Percentiles rank a stretch among this genome's conserved stretches.
Conservation (phyloP, 441 rosid species). For the Erysimum pusillum region DNA sequence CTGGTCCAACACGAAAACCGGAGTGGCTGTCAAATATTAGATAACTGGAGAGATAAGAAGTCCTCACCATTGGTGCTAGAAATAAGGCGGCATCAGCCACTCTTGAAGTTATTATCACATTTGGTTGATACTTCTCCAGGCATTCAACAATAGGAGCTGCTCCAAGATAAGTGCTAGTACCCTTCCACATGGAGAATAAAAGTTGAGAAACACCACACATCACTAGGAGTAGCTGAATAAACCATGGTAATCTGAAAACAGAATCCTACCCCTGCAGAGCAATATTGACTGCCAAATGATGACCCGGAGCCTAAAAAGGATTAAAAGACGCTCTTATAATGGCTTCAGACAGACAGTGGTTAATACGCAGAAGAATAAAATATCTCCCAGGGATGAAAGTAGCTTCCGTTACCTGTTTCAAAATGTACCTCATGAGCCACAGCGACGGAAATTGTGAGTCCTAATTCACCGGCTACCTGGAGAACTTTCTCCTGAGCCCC, state of each 20-base stretch:
- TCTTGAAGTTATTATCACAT: slow-evolving; percentile 85
- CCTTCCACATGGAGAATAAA: slow-evolving; percentile 57
- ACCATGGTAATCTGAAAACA: slow-evolving; percentile 9
- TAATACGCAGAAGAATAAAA: background rate
- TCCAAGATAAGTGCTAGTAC: slow-evolving; percentile 87
- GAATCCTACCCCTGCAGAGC: slow-evolving; percentile 65
- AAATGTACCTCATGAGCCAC: slow-evolving; percentile 74
- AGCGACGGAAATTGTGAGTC: slow-evolving; percentile 68
- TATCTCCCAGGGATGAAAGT: slow-evolving; percentile 15
- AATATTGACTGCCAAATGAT: slow-evolving; percentile 45
- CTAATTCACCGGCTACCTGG: slow-evolving; percentile 66
- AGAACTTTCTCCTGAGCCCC: slow-evolving; percentile 75
- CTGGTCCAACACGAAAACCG: slow-evolving; percentile 14
- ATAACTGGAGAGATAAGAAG: background rate
- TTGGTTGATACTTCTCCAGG: slow-evolving; percentile 80
- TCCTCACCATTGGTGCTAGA: slow-evolving; percentile 88
- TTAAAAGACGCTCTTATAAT: background rate
- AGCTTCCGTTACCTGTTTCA: slow-evolving; percentile 50
- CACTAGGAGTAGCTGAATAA: background rate
- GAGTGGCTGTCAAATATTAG: background rate
- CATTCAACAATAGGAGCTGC: slow-evolving; percentile 95
- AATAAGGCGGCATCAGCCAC: slow-evolving; percentile 95
- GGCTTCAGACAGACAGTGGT: background rate
- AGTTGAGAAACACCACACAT: background rate
- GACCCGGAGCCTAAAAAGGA: slow-evolving; percentile 54